phyloP scores from a whole-genome alignment of 108 stramenopile species.

The Mediolabrus comicus region DNA sequence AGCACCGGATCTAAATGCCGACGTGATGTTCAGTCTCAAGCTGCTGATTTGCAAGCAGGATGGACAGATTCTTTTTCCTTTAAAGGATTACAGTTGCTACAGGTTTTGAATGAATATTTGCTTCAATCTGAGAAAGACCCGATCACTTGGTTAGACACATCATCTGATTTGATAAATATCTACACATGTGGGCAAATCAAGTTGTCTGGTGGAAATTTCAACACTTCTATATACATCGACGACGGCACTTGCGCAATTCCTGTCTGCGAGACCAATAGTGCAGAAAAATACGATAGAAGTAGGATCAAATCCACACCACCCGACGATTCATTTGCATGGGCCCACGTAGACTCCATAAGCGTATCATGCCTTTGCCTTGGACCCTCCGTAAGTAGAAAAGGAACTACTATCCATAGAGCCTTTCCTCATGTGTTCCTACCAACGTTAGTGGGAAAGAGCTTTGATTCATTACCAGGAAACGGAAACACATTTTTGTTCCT shows the following conservation, averaged over 20 bases:
- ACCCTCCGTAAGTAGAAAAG: background rate
- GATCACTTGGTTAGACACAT: slow-evolving; percentile 7
- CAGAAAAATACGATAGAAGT: background rate
- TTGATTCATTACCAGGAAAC: slow-evolving; percentile 7
- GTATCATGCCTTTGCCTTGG: slow-evolving; percentile 67
- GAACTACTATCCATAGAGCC: background rate
- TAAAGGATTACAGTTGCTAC: slow-evolving; percentile 16
- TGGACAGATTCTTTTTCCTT: slow-evolving; percentile 31
- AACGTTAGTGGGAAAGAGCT: background rate
- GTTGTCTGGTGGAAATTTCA: background rate
- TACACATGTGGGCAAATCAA: slow-evolving; percentile 21
- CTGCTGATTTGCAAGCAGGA: slow-evolving; percentile 14
- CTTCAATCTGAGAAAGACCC: background rate
- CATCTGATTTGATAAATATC: slow-evolving; percentile 24
- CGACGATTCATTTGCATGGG: slow-evolving; percentile 20
- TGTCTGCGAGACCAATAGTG: slow-evolving; percentile 1
- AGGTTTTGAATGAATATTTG: slow-evolving; percentile 19
- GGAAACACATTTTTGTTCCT: slow-evolving; percentile 36
- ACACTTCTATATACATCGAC: background rate
- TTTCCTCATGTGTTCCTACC: slow-evolving; percentile 23
- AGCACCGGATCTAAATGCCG: slow-evolving; percentile 1
- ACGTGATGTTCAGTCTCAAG: slow-evolving; percentile 1
- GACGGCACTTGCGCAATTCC: slow-evolving; percentile 20
- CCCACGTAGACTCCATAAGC: slow-evolving; percentile 37
- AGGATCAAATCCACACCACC: background rate